phyloP scores from a whole-genome alignment of 352 stramenopile species.

The Phytophthora fragariaefolia region DNA sequence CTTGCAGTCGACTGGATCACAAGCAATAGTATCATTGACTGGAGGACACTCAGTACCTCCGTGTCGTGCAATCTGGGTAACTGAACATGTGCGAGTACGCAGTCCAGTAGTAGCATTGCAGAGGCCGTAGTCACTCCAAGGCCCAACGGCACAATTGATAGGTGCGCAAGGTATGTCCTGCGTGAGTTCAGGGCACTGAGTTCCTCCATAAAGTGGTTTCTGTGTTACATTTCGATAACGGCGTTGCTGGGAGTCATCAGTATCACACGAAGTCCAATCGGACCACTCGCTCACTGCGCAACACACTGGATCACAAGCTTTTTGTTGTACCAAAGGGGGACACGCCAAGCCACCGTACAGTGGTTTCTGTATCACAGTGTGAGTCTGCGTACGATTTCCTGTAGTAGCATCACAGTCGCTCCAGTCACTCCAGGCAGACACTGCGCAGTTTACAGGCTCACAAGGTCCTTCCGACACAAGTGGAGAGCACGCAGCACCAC shows the following conservation, averaged over 20 bases:
- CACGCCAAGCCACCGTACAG: conserved; percentile 57
- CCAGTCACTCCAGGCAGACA: conserved; percentile 55
- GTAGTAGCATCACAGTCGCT: conserved; percentile 45
- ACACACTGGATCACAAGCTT: conserved; percentile 50
- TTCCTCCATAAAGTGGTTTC: conserved; percentile 41
- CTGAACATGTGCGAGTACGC: conserved; percentile 45
- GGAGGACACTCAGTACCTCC: conserved; percentile 42
- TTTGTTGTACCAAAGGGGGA: conserved; percentile 42
- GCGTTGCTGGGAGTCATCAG: conserved; percentile 48
- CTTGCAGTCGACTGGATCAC: conserved; percentile 54
- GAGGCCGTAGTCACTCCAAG: conserved; percentile 51
- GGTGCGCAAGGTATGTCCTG: conserved; percentile 48
- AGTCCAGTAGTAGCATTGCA: conserved; percentile 51
- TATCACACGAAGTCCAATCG: conserved; percentile 58
- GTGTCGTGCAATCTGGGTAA: conserved; percentile 31
- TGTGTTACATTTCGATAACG: conserved; percentile 45
- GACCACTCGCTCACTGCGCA: conserved; percentile 54
- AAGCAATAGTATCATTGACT: conserved; percentile 47
- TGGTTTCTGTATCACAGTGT: conserved; percentile 30
- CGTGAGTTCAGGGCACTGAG: conserved; percentile 36
- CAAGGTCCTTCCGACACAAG: conserved; percentile 44
- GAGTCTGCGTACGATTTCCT: conserved; percentile 45
- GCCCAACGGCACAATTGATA: conserved; percentile 45
- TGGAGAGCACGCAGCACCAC: conserved; percentile 32
- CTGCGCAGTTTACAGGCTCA: conserved; percentile 56